phyloP scores from a whole-genome alignment of 192 early-diverging fungal species.

The Backusella parvicylindrica region DNA sequence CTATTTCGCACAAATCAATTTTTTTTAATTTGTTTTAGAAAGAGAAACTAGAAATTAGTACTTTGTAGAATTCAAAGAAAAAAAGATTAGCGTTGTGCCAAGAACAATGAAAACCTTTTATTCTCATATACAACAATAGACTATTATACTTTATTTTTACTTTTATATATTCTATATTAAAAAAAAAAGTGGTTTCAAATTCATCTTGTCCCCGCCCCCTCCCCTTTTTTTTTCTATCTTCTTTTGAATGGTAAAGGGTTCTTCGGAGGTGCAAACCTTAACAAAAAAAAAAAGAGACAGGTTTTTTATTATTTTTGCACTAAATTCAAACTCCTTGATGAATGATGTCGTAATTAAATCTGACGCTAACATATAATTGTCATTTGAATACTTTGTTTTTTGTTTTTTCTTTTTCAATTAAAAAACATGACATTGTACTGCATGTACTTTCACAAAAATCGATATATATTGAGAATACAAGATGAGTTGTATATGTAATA shows the following conservation, averaged over 20 bases:
- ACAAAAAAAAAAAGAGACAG: background rate
- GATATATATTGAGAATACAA: background rate
- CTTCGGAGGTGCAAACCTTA: background rate
- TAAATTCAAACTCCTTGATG: background rate
- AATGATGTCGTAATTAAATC: background rate
- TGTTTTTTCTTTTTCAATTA: background rate
- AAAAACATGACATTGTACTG: background rate
- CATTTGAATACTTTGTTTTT: background rate
- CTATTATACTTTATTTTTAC: background rate
- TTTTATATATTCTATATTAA: background rate
- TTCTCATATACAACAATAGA: background rate
- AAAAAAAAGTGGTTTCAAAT: background rate
- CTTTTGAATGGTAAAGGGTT: background rate
- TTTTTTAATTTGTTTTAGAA: background rate
- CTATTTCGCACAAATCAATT: background rate
- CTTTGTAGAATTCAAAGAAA: background rate
- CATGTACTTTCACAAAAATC: background rate
- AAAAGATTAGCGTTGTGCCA: background rate
- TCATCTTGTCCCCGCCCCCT: background rate
- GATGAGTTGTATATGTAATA: background rate
- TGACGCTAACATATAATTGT: background rate
- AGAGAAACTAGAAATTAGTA: background rate
- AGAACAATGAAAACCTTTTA: background rate
- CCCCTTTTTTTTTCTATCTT: background rate
- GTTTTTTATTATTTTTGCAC: background rate